These are phyloP conservation scores for Lentinula guzmanii DNA, from an alignment of 768 basidiomycete genomes.

Conservation along the genomic window DNA sequence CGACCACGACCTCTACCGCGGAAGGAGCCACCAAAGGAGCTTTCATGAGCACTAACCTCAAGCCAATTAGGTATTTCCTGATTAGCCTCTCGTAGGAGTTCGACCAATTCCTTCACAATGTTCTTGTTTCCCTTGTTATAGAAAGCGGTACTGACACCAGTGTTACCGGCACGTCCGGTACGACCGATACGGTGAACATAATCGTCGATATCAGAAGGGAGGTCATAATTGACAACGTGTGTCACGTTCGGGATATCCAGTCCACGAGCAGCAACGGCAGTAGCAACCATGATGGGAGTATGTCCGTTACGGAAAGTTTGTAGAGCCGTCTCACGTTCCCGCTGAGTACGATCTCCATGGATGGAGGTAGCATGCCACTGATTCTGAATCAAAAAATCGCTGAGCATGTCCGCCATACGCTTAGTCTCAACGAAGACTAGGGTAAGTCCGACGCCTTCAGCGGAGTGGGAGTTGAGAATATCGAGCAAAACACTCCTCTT, in stretches of 20 bases:
- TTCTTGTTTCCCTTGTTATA: constrained; percentile 91
- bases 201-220: constrained; percentile 97
- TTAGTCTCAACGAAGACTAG: constrained; percentile 99
- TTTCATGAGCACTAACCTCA: constrained; percentile 79
- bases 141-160: constrained; percentile 93
- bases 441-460: constrained; percentile 63
- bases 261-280: constrained; percentile 97
- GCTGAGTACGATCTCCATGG: constrained; percentile 96
- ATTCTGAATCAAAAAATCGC: constrained; percentile 87
- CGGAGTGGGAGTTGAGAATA: constrained; percentile 72
- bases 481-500: constrained; percentile 97
- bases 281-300: constrained; percentile 95
- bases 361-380: constrained; percentile 90
- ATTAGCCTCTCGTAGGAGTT: constrained; percentile 92
- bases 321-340: constrained; percentile 94
- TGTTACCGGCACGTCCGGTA: constrained; percentile 98
- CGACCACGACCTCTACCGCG: constrained; percentile 48
- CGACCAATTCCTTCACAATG: constrained; percentile 87
- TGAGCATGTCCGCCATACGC: constrained; percentile 97
- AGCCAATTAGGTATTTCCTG: constrained; percentile 93
- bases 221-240: constrained; percentile 97
- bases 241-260: constrained; percentile 99
- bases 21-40: constrained; percentile 54
- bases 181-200: constrained; percentile 98
- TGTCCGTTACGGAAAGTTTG: constrained; percentile 93